Conservation (phyloP, 2,329 filamentous ascomycete genomes). For the Allantophomopsis cytisporea region DNA sequence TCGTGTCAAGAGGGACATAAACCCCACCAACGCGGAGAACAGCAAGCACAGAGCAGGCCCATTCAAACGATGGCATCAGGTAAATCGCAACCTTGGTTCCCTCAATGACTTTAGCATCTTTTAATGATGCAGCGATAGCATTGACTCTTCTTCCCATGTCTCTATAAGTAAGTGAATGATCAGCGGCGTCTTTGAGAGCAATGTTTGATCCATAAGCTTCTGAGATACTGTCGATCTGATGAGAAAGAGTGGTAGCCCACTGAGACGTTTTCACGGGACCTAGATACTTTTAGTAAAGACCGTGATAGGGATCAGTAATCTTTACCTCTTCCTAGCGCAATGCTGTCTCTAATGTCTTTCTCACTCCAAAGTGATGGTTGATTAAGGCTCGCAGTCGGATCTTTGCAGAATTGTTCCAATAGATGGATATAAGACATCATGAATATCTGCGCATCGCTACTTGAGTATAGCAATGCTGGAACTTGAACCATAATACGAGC, state of each 20-base stretch:
- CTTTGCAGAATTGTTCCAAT: conserved; percentile 24
- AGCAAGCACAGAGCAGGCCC: conserved; percentile 24
- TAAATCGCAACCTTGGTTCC: conserved; percentile 24
- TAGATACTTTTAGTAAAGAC: background rate
- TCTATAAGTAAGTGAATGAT: conserved; percentile 19
- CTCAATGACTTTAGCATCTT: conserved; percentile 2
- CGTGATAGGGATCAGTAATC: background rate
- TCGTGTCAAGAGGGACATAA: conserved; percentile 27
- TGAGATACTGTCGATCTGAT: conserved; percentile 7
- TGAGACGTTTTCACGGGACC: conserved; percentile 3
- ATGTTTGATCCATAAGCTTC: conserved; percentile 1
- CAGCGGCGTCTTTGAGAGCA: conserved; percentile 4
- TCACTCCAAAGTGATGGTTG: conserved; percentile 3
- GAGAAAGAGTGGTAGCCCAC: conserved; percentile 8
- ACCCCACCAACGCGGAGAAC: conserved; percentile 23
- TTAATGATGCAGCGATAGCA: conserved; percentile 19
- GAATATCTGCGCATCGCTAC: conserved; percentile 1
- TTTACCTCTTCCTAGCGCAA: conserved; percentile 4
- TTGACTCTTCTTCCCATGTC: conserved; percentile 19
- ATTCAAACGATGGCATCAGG: conserved; percentile 21
- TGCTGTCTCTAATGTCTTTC: conserved; percentile 1
- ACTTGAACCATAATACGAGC: conserved; percentile 2
- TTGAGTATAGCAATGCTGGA: conserved; percentile 5
- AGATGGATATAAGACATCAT: conserved; percentile 8
- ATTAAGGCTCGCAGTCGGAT: conserved; percentile 1